Evolutionary conservation across 2,329 filamentous ascomycete genomes (phyloP), one percentile per base, ranked within the genome.

Genomic region (Metarhizium anisopliae): DNA sequence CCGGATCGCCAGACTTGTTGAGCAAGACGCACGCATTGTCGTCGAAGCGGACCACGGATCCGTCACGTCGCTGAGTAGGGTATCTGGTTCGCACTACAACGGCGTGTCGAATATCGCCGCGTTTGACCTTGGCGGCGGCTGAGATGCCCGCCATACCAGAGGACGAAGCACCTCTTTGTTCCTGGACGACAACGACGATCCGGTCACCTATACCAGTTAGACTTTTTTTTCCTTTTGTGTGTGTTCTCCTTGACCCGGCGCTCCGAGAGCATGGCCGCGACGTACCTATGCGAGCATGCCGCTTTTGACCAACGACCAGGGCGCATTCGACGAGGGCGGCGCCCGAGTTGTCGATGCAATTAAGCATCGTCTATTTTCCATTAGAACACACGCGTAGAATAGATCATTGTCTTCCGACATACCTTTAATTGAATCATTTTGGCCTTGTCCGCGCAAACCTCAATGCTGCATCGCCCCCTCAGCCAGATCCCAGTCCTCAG

Each of bases 311-410:
- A 67, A 99, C 79, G 60, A 97, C 88, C 70, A 93, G 87, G 71
- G 88, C 89, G 77, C 94, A 99, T 78, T 99, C 94, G 75, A 97
- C 94, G 63, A 99, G 81, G 66, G 94, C 92, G 64, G 94, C 94
- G 70, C 94, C 94, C 62, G 94, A 97, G 80, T 96, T 99, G 86
- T 99, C 94, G 84, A 99, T 97, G 86, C 94, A 97, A 77, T 94
- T 96, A 67, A 99, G 83, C 84, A 99, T 90, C 70, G 92, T 89
- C 94, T 96, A 64, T 38, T 35, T 0, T 53, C 67, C 14, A 66
- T 61, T 16, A 55, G 30, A 52, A 36, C 25, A 20, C 36, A 47
- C 18, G 29, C 7, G n/a, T 20, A 47, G 8, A 14, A 20, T 4
- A 13, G 29, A 2, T n/a, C 6, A 42, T 8, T 36, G 13, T 16